Conservation (phyloP, 345 rosid genomes). For the Murraya paniculata region DNA sequence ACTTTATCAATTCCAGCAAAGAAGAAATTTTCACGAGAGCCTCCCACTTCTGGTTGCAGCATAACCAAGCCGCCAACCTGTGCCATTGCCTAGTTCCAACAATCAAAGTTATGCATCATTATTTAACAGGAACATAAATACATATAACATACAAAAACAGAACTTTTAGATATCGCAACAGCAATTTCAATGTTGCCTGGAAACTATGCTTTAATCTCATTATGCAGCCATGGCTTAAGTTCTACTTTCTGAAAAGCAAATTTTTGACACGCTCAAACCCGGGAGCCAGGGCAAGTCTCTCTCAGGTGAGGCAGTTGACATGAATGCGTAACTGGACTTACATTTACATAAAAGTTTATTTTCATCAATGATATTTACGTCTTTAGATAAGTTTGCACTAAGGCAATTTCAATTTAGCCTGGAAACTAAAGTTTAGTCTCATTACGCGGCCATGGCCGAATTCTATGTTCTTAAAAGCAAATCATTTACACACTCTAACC, state of each 20-base stretch:
- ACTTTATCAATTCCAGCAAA: slow-evolving; percentile 93
- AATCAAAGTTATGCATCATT: slow-evolving; percentile 1
- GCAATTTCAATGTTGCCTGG: neutral
- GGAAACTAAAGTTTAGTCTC: neutral
- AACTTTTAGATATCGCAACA: neutral
- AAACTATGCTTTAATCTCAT: neutral
- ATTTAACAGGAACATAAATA: neutral
- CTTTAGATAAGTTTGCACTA: neutral
- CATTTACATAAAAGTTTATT: too few relatives aligned
- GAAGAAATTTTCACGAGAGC: slow-evolving; percentile 75
- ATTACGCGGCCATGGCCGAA: neutral
- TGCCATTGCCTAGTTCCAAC: slow-evolving; percentile 77
- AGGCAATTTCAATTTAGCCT: neutral
- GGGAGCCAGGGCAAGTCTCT: too few relatives aligned
- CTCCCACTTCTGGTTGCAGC: slow-evolving; percentile 96
- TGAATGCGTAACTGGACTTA: too few relatives aligned
- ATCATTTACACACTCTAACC: neutral
- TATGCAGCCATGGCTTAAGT: neutral
- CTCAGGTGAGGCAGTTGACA: too few relatives aligned
- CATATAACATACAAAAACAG: neutral
- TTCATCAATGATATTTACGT: too few relatives aligned
- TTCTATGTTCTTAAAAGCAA: neutral
- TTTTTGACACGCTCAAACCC: too few relatives aligned
- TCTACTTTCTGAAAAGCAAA: neutral
- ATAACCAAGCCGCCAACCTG: slow-evolving; percentile 92